Percentiles rank a stretch among this genome's conserved stretches.
These are phyloP conservation scores for Rhodotorula sp. DNA, from an alignment of 1,284 basidiomycete genomes.

Conservation along the genomic window DNA sequence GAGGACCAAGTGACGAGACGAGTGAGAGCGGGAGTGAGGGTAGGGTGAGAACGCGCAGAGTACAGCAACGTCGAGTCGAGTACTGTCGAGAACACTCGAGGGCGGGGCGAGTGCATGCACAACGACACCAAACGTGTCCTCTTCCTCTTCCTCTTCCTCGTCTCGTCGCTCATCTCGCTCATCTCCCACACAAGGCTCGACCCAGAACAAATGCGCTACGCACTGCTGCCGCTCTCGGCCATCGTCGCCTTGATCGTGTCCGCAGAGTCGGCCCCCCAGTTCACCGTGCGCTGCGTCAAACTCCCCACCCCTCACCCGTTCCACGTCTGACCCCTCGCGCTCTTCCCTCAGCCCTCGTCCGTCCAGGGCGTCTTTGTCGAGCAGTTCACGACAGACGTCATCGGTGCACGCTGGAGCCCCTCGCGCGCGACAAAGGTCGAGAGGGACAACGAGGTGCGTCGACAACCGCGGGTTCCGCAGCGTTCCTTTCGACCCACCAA, in stretches of 20 bases:
- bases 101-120: no score
- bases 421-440: slow-evolving; percentile 98
- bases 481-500: slow-evolving; percentile 2
- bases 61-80: no score
- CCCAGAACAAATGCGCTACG: slow-evolving; percentile 19
- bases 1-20: neutral
- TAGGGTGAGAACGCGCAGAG: no score
- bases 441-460: slow-evolving; percentile 78
- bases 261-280: slow-evolving; percentile 28
- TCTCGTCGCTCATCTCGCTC: no score
- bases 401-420: slow-evolving; percentile 81
- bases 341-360: slow-evolving; percentile 63
- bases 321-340: neutral
- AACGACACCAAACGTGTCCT: neutral
- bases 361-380: slow-evolving; percentile 94
- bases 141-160: neutral
- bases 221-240: slow-evolving; percentile 18
- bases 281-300: slow-evolving; percentile 15
- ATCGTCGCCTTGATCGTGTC: slow-evolving; percentile 16
- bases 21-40: neutral
- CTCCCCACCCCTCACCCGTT: slow-evolving; percentile 4
- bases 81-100: neutral
- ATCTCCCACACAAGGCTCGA: neutral
- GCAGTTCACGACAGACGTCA: slow-evolving; percentile 84
- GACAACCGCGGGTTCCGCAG: neutral